phyloP scores from a whole-genome alignment of 2,329 filamentous ascomycete species.

The Paecilomyces sp. region DNA sequence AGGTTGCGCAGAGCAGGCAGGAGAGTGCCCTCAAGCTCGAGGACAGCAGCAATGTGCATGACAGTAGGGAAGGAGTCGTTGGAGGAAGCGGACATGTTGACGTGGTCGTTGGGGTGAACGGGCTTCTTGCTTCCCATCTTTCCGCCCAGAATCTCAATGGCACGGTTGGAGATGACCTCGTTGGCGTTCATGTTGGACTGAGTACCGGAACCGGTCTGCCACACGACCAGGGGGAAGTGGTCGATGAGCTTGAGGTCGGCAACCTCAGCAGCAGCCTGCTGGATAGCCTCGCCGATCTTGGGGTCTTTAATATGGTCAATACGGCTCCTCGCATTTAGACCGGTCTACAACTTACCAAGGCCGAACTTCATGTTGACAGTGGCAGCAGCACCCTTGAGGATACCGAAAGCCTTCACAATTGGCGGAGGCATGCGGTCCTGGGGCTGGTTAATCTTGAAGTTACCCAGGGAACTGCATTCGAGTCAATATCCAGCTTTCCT shows the following conservation, averaged over 20 bases:
- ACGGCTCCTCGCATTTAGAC: slow-evolving; percentile 6
- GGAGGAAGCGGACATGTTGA: slow-evolving; percentile 97
- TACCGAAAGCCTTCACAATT: slow-evolving; percentile 88
- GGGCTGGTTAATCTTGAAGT: slow-evolving; percentile 99
- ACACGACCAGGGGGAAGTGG: slow-evolving; percentile 97
- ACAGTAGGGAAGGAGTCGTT: slow-evolving; percentile 99
- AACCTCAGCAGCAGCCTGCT: slow-evolving; percentile 89
- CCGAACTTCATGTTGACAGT: slow-evolving; percentile 94
- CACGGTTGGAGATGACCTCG: slow-evolving; percentile 98
- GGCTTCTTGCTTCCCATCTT: slow-evolving; percentile 95
- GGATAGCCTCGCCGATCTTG: slow-evolving; percentile 84
- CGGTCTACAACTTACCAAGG: slow-evolving; percentile 48
- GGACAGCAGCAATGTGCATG: slow-evolving; percentile 97
- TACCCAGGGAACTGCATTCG: slow-evolving; percentile 64
- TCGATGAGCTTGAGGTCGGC: slow-evolving; percentile 88
- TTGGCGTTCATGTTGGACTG: slow-evolving; percentile 99
- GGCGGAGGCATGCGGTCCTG: slow-evolving; percentile 96
- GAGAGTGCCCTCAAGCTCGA: slow-evolving; percentile 82
- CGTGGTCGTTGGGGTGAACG: slow-evolving; percentile 98
- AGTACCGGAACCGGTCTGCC: slow-evolving; percentile 97
- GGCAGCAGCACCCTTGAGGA: slow-evolving; percentile 93
- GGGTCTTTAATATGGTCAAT: slow-evolving; percentile 54
- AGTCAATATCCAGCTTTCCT: slow-evolving; percentile 14
- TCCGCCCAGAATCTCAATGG: slow-evolving; percentile 94
- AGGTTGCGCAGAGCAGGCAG: slow-evolving; percentile 77